Evolutionary conservation across 2,329 filamentous ascomycete species (phyloP).

Genomic region (Alternaria solani): DNA sequence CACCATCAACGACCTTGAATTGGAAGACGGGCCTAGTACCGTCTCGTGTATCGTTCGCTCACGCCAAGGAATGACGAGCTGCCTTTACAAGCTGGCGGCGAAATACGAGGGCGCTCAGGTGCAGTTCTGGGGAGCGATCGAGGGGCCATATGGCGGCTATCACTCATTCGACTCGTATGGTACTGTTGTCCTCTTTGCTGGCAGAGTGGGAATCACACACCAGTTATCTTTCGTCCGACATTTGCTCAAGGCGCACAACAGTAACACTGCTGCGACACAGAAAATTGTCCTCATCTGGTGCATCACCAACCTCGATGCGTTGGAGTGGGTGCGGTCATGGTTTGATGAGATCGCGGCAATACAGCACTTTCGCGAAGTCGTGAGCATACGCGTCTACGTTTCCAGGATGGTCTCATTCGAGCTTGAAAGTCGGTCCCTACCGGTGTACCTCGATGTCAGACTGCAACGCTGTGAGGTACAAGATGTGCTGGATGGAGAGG

Average conservation of each 20-base stretch:
- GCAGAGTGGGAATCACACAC: conserved; percentile 91
- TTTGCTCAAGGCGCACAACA: conserved; percentile 58
- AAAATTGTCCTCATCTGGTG: conserved; percentile 86
- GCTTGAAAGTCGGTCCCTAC: conserved; percentile 65
- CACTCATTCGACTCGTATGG: conserved; percentile 89
- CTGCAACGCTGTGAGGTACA: conserved; percentile 81
- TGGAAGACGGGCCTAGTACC: conserved; percentile 54
- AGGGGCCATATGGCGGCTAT: conserved; percentile 80
- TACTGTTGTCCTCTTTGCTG: conserved; percentile 84
- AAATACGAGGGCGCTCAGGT: conserved; percentile 59
- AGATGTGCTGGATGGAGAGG: conserved; percentile 77
- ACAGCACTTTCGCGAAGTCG: conserved; percentile 77
- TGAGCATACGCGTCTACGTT: conserved; percentile 85
- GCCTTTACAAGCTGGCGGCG: conserved; percentile 73
- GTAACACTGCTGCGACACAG: conserved; percentile 77
- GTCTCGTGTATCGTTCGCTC: conserved; percentile 78
- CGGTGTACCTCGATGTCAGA: conserved; percentile 75
- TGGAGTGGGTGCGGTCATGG: conserved; percentile 91
- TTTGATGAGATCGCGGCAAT: conserved; percentile 81
- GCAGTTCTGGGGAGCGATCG: conserved; percentile 73
- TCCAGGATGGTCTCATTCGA: conserved; percentile 80
- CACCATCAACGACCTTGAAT: conserved; percentile 52
- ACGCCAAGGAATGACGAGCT: conserved; percentile 82
- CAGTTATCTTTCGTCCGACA: conserved; percentile 85
- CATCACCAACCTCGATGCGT: conserved; percentile 79